Conservation (phyloP, 1,139 yeast genomes). For the Debaryomycetaceae sp. region DNA sequence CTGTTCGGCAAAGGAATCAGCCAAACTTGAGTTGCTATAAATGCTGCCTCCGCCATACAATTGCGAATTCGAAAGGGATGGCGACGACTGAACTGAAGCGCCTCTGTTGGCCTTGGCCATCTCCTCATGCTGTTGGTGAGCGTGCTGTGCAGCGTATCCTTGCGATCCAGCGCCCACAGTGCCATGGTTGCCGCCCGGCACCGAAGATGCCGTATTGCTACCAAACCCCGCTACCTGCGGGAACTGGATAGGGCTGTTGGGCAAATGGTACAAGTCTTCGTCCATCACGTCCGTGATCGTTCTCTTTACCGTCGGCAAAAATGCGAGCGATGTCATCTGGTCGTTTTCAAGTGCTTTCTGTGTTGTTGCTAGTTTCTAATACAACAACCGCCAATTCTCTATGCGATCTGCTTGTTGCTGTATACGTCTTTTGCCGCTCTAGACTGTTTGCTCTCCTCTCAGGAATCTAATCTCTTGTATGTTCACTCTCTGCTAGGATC, state of each 20-base stretch:
- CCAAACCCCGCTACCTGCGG: not conserved
- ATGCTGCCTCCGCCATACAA: constrained; percentile 6
- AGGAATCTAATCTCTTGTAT: not conserved
- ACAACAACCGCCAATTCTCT: not conserved
- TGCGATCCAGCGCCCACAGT: not conserved
- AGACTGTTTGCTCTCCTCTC: not conserved
- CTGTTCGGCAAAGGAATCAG: constrained; percentile 31
- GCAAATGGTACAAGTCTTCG: constrained; percentile 59
- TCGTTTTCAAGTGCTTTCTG: not conserved
- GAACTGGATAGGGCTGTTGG: constrained; percentile 19
- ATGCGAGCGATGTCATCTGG: constrained; percentile 45
- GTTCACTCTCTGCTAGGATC: not conserved
- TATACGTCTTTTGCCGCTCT: not conserved
- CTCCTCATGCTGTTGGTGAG: constrained; percentile 7
- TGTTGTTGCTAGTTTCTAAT: no score
- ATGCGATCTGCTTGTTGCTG: not conserved
- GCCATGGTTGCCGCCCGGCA: constrained; percentile 2
- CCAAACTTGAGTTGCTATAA: constrained; percentile 15
- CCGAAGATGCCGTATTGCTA: not conserved
- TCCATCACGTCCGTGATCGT: constrained; percentile 59
- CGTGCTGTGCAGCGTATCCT: constrained; percentile 2
- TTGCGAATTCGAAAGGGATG: constrained; percentile 12
- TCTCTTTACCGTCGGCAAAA: constrained; percentile 47
- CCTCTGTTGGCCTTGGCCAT: constrained; percentile 8
- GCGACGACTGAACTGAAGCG: constrained; percentile 16